Base-by-base conservation (phyloP, 2,329 filamentous ascomycete genomes). In the Colletotrichum lindemuthianum region DNA sequence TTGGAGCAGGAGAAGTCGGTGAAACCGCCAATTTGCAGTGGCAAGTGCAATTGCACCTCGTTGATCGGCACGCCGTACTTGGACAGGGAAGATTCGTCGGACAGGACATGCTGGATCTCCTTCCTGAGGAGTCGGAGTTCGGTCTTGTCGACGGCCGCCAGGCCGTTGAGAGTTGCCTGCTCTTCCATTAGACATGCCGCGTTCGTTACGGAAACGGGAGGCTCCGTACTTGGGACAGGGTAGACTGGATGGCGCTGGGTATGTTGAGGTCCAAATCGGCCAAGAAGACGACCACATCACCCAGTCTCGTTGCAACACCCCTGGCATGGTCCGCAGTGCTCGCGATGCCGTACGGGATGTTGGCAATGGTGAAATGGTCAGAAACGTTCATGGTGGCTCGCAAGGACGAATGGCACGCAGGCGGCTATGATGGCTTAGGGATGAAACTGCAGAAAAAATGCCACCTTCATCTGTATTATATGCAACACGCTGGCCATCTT, bases 21-120 rank as follows among this genome's bases (percentile, higher is more conserved):
- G 69, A 88, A 90, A 40, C 85, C 86, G 5, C 79, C 78, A 15
- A 87, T 81, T 3, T 76, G 72, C 41, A 90, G 74, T 0, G 88
- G 88, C 0, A 89, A 70, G 69, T 88, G 83, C 68, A 87, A 74
- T 73, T 15, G 68, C 0, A 68, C 68, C 12, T 47, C 40, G 1
- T 63, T 64, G 1, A 76, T 44, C 24, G 61, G 40, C 8, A 61
- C 34, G n/a, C 61, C 58, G 34, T 56, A 13, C 24, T 56, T 56
- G 2, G 15, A 49, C 32, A 65, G 34, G 5, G 37, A 32, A 9
- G 45, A 13, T 33, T 52, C 32, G 12, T 65, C 51, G 34, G 51
- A 61, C 12, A 78, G 68, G 65, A 76, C 45, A 37, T 69, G 36
- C 69, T 79, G 80, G 16, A 86, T 75, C 16, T 73, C 73, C n/a